A percentile compares a stretch with the other conserved stretches of the same genome.
Evolutionary conservation across 1,284 basidiomycete species (phyloP).

Genomic region (Rhodotorula sp.): DNA sequence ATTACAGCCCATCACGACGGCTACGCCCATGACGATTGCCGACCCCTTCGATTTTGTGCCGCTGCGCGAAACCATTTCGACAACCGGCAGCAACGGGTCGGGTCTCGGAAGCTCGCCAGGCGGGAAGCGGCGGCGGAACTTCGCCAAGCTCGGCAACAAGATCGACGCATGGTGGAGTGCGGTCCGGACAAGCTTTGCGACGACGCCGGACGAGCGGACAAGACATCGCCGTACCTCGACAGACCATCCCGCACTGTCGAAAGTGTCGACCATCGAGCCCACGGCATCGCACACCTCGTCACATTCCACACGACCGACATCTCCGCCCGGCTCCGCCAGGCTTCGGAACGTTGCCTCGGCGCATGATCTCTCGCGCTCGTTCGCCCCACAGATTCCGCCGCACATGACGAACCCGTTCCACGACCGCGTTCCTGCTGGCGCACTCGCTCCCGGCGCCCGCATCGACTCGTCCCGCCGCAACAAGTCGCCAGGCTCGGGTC

Average conservation of each 20-base stretch:
- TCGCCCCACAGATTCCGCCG: background rate
- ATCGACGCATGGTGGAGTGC: slow-evolving; percentile 49
- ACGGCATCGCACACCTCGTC: slow-evolving; percentile 32
- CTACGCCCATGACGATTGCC: slow-evolving; percentile 16
- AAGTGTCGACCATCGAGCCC: slow-evolving; percentile 16
- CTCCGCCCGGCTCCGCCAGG: slow-evolving; percentile 13
- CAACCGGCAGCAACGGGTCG: slow-evolving; percentile 7
- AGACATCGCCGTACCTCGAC: slow-evolving; percentile 30
- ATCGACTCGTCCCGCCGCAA: slow-evolving; percentile 20
- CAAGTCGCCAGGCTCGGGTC: slow-evolving; percentile 2
- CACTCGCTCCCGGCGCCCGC: slow-evolving; percentile 40
- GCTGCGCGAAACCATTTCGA: slow-evolving; percentile 9
- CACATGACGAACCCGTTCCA: background rate
- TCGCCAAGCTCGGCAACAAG: slow-evolving; percentile 43
- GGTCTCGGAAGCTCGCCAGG: slow-evolving; percentile 21
- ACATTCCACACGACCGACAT: slow-evolving; percentile 22
- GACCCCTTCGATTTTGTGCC: slow-evolving; percentile 23
- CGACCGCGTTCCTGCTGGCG: slow-evolving; percentile 29
- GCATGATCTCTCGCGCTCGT: slow-evolving; percentile 17
- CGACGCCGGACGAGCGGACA: slow-evolving; percentile 11
- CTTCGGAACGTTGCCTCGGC: slow-evolving; percentile 40
- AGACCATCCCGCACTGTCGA: slow-evolving; percentile 13
- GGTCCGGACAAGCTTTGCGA: slow-evolving; percentile 44
- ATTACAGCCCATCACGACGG: slow-evolving; percentile 23
- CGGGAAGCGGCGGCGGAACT: slow-evolving; percentile 68